phyloP scores from a whole-genome alignment of 192 early-diverging fungal species.

The Podila horticola region DNA sequence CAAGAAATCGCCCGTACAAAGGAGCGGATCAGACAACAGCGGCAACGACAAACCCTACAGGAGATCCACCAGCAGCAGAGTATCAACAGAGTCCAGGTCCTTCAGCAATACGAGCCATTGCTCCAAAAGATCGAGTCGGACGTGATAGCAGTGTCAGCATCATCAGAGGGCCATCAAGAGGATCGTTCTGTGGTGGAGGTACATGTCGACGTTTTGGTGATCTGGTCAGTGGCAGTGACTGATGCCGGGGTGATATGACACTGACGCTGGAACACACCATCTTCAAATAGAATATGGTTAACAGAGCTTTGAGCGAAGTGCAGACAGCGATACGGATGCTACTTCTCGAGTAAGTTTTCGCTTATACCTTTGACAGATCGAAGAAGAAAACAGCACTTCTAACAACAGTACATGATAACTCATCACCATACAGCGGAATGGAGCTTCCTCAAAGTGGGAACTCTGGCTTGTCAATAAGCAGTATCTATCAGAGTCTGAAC shows the following conservation, averaged over 20 bases:
- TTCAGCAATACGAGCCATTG: constrained; percentile 16
- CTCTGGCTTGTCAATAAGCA: not conserved
- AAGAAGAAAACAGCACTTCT: too few relatives aligned
- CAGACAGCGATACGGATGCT: not conserved
- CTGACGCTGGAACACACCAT: too few relatives aligned
- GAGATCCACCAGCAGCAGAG: constrained; percentile 26
- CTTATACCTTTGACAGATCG: too few relatives aligned
- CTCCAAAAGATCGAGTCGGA: not conserved
- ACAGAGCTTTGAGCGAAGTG: constrained; percentile 5
- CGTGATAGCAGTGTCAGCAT: not conserved
- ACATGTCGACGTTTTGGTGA: not conserved
- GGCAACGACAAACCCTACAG: constrained; percentile 21
- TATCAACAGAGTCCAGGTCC: not conserved
- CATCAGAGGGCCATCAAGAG: not conserved
- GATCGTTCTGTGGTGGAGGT: not conserved
- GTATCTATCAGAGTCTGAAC: not conserved
- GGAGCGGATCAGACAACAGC: constrained; percentile 28
- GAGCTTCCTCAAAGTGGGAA: not conserved
- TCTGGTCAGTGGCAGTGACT: not conserved
- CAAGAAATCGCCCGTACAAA: constrained; percentile 23
- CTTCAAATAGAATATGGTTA: constrained; percentile 2
- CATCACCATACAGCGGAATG: not conserved
- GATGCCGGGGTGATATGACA: not conserved
- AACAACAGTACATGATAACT: too few relatives aligned
- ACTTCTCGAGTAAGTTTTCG: constrained; percentile 14